Percentiles rank a stretch among this genome's conserved stretches.
Conservation (phyloP, 371 early-diverging fungal genomes). For the Paramicrosporidium saccamoebae region DNA sequence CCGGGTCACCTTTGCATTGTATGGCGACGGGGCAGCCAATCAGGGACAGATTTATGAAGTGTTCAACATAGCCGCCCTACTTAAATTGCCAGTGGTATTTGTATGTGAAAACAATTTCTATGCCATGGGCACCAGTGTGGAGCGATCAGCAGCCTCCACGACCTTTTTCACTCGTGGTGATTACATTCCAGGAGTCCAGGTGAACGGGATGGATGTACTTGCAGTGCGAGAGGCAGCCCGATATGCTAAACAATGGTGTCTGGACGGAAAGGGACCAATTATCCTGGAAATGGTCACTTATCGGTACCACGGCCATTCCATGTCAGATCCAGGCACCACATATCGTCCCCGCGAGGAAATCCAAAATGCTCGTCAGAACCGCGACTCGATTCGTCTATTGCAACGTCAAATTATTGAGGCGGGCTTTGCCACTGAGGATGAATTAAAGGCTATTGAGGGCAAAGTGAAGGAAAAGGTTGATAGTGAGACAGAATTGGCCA, state of each 20-base stretch:
- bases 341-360: slow-evolving; percentile 92
- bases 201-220: slow-evolving; percentile 81
- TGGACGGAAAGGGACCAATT: slow-evolving; percentile 61
- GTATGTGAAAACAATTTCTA: slow-evolving; percentile 97
- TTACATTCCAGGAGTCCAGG: slow-evolving; percentile 77
- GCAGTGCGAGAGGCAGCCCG: slow-evolving; percentile 57
- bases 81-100: slow-evolving; percentile 85
- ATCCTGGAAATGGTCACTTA: slow-evolving; percentile 90
- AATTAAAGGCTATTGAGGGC: slow-evolving; percentile 73
- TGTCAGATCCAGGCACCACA: slow-evolving; percentile 95
- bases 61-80: slow-evolving; percentile 96
- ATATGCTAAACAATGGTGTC: slow-evolving; percentile 53
- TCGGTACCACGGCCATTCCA: slow-evolving; percentile 97
- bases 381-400: slow-evolving; percentile 68
- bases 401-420: slow-evolving; percentile 36
- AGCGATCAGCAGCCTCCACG: slow-evolving; percentile 61
- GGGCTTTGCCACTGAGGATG: slow-evolving; percentile 37
- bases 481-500: slow-evolving; percentile 43
- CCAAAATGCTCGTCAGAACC: slow-evolving; percentile 71
- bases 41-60: slow-evolving; percentile 98
- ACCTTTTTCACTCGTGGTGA: slow-evolving; percentile 85
- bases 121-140: slow-evolving; percentile 92
- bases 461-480: slow-evolving; percentile 48
- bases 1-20: slow-evolving; percentile 56
- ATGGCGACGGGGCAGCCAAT: slow-evolving; percentile 98